phyloP scores from a whole-genome alignment of 2,329 filamentous ascomycete species.

The Falciphora oryzae region DNA sequence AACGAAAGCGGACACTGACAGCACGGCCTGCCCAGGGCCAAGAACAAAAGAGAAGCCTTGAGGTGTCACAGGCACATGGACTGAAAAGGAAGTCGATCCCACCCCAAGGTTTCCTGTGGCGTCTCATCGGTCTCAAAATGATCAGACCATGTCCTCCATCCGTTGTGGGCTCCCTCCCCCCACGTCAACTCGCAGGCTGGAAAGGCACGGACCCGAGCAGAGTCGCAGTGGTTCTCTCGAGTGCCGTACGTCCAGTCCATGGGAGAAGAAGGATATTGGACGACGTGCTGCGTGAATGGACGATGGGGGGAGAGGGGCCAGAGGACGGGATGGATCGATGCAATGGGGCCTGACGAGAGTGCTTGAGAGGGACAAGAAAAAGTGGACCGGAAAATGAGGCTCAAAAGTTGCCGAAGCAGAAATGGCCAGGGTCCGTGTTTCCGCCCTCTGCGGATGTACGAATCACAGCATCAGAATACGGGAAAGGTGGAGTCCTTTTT shows the following conservation, averaged over 20 bases:
- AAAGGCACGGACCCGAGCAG: background rate
- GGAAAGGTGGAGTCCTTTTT: too few relatives aligned
- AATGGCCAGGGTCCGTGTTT: background rate
- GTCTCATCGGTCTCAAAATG: background rate
- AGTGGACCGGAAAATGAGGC: background rate
- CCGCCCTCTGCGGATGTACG: background rate
- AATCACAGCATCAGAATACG: background rate
- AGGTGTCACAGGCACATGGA: too few relatives aligned
- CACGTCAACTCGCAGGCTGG: too few relatives aligned
- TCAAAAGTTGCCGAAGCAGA: constrained; percentile 1
- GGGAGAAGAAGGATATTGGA: background rate
- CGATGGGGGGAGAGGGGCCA: too few relatives aligned
- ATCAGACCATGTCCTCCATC: background rate
- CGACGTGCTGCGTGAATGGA: background rate
- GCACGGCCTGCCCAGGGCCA: background rate
- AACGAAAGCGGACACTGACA: too few relatives aligned
- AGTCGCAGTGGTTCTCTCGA: too few relatives aligned
- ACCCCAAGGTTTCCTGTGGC: background rate
- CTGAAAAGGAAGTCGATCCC: background rate
- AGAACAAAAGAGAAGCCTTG: background rate
- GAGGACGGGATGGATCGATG: background rate
- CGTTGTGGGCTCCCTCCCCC: background rate
- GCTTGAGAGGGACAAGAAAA: background rate
- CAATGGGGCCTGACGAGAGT: too few relatives aligned
- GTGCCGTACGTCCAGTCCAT: background rate